These are phyloP conservation scores for Botrytis elliptica DNA, from an alignment of 2,329 filamentous ascomycete genomes.

Conservation along the genomic window DNA sequence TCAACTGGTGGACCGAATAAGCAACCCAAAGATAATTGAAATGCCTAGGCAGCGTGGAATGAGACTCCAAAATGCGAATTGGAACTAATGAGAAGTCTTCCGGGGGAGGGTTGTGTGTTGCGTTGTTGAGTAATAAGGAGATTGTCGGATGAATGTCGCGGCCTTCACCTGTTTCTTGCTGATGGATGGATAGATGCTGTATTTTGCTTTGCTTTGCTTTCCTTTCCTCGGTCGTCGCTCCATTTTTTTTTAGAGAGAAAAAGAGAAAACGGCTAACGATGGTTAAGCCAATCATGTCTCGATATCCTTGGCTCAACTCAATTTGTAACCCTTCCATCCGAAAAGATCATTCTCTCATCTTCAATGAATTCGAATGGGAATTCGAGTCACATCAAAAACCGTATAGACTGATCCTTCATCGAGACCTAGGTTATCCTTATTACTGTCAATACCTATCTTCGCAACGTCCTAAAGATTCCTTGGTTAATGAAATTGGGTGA, in stretches of 20 bases:
- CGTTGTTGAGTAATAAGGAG: background rate
- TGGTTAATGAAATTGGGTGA: constrained; percentile 2
- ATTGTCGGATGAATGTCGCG: constrained; percentile 12
- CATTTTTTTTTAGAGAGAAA: constrained; percentile 1
- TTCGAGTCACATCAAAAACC: background rate
- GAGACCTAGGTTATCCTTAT: background rate
- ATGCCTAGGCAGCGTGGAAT: constrained; percentile 1
- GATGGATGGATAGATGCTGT: background rate
- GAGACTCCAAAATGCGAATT: background rate
- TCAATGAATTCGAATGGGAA: background rate
- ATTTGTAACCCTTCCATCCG: background rate
- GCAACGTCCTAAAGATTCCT: background rate
- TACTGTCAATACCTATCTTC: background rate
- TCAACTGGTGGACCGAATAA: constrained; percentile 9
- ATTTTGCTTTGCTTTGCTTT: background rate
- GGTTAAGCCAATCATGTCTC: constrained; percentile 16
- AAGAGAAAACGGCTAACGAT: constrained; percentile 8
- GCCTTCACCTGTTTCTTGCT: constrained; percentile 1
- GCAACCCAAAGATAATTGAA: background rate
- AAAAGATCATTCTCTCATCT: background rate
- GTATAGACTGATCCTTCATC: background rate
- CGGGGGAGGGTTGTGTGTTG: background rate
- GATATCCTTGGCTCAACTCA: background rate
- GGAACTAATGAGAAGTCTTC: constrained; percentile 4
- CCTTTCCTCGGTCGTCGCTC: constrained; percentile 9